Percentiles rank a stretch among this genome's conserved stretches.
Conservation (phyloP, 805 yeast species). For the Saturnispora serradocipensis region DNA sequence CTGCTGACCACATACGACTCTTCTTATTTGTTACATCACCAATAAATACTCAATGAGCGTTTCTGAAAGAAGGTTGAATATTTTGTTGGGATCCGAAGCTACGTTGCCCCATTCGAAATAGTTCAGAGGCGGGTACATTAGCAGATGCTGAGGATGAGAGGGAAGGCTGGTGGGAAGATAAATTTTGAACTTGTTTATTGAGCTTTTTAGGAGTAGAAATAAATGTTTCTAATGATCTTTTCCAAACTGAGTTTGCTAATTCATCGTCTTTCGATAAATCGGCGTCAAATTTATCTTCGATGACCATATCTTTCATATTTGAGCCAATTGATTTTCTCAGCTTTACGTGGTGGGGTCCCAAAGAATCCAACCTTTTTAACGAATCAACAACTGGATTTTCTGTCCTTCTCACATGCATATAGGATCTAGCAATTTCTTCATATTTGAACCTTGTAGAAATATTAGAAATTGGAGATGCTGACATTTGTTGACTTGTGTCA, state of each 20-base stretch:
- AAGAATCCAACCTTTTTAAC: conserved; percentile 38
- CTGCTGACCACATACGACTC: no score
- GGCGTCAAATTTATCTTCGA: conserved; percentile 1
- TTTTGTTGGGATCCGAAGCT: conserved; percentile 4
- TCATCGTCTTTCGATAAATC: conserved; percentile 7
- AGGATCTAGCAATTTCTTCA: conserved; percentile 70
- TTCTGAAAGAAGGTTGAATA: neutral
- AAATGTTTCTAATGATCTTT: conserved; percentile 1
- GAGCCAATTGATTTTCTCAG: neutral
- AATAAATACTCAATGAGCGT: neutral
- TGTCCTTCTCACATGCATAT: conserved; percentile 57
- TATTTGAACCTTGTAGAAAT: conserved; percentile 59
- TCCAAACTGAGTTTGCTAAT: conserved; percentile 11
- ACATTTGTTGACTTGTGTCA: conserved; percentile 34
- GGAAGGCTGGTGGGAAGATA: neutral
- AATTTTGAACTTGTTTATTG: neutral
- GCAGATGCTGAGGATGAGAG: neutral
- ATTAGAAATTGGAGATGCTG: conserved; percentile 19
- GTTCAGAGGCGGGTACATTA: neutral
- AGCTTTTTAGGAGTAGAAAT: neutral
- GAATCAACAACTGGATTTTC: conserved; percentile 63
- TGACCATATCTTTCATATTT: neutral
- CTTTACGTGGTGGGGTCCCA: neutral
- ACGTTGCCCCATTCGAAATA: conserved; percentile 7
- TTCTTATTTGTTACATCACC: no score